Conservation (phyloP, 2,329 filamentous ascomycete genomes). For the Penicillium digitatum region DNA sequence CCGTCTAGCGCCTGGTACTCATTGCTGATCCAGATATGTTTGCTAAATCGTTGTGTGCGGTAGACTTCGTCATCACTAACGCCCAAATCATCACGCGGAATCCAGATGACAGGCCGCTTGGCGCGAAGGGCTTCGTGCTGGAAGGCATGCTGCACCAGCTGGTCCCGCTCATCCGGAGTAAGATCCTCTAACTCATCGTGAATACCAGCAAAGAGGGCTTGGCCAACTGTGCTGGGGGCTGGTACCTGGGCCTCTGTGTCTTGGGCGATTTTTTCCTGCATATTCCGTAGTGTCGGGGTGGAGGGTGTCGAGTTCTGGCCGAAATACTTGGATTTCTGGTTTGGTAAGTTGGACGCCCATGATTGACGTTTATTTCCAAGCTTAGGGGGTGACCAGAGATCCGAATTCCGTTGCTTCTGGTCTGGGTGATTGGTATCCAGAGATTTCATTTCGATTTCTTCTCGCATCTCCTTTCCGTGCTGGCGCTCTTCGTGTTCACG, state of each 20-base stretch:
- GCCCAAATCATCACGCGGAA: conserved; percentile 84
- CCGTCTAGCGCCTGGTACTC: conserved; percentile 84
- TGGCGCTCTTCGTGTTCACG: conserved; percentile 41
- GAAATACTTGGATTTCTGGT: conserved; percentile 41
- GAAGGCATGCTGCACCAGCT: conserved; percentile 81
- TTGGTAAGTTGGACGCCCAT: conserved; percentile 44
- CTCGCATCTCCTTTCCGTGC: conserved; percentile 42
- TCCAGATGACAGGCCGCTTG: conserved; percentile 84
- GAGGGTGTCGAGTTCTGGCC: conserved; percentile 33
- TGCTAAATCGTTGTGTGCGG: conserved; percentile 70
- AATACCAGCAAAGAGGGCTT: conserved; percentile 79
- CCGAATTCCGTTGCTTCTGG: conserved; percentile 14
- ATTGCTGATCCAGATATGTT: conserved; percentile 87
- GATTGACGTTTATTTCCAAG: conserved; percentile 32
- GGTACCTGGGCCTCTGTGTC: conserved; percentile 67
- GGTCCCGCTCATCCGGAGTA: conserved; percentile 81
- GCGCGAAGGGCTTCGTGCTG: conserved; percentile 84
- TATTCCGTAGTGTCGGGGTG: conserved; percentile 31
- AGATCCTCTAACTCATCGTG: conserved; percentile 94
- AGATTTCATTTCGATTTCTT: conserved; percentile 48
- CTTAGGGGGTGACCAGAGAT: conserved; percentile 19
- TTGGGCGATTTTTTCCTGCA: conserved; percentile 37
- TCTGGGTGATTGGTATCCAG: conserved; percentile 29
- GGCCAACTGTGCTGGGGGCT: conserved; percentile 59
- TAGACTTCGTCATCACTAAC: conserved; percentile 87